These are phyloP conservation scores for Nakazawaea wickerhamii DNA, from an alignment of 805 yeast genomes.

Conservation along the genomic window DNA sequence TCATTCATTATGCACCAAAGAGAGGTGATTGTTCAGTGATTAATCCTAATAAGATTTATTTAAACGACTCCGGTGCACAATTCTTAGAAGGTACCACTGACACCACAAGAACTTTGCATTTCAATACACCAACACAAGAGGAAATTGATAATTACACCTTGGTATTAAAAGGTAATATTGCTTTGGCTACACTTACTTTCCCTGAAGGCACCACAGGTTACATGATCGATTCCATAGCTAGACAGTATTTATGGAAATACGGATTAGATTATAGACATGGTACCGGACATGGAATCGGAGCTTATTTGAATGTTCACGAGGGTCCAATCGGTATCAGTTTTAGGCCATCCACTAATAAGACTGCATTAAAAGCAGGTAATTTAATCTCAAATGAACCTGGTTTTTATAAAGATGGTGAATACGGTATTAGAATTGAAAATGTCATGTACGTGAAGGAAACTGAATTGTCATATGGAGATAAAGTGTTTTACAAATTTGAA, in stretches of 20 bases:
- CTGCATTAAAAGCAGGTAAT: conserved; percentile 45
- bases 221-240: conserved; percentile 50
- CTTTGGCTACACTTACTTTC: conserved; percentile 42
- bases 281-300: conserved; percentile 62
- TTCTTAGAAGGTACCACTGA: conserved; percentile 62
- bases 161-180: conserved; percentile 54
- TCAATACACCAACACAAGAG: conserved; percentile 39
- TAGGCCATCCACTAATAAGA: conserved; percentile 41
- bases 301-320: conserved; percentile 56
- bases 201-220: conserved; percentile 53
- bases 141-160: conserved; percentile 47
- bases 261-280: conserved; percentile 61
- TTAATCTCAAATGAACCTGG: conserved; percentile 60
- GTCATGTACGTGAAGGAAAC: conserved; percentile 43
- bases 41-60: conserved; percentile 47
- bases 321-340: conserved; percentile 61
- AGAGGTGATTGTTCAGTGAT: conserved; percentile 37
- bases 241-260: conserved; percentile 51
- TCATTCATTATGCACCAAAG: conserved; percentile 68
- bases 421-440: conserved; percentile 52
- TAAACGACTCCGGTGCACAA: conserved; percentile 58
- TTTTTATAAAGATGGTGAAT: conserved; percentile 51
- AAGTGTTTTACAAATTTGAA: conserved; percentile 44
- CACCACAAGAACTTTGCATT: conserved; percentile 56
- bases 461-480: conserved; percentile 33